Evolutionary conservation across 345 rosid genomes (phyloP).

Genomic region (Eucalyptus rudis): DNA sequence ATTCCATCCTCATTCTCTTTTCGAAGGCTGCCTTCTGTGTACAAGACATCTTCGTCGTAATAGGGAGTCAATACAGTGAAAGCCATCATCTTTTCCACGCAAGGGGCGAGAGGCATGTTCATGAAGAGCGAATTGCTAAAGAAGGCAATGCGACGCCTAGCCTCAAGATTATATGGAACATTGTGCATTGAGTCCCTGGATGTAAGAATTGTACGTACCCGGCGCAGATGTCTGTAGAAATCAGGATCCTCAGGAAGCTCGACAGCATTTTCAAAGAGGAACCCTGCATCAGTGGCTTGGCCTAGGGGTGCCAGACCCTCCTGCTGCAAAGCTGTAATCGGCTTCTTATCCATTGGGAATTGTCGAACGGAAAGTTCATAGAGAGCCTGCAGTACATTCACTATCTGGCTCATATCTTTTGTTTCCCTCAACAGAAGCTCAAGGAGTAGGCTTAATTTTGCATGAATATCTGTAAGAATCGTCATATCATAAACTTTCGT

Average conservation of each 20-base stretch:
- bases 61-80: constrained; percentile 89
- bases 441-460: constrained; percentile 44
- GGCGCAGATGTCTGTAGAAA: constrained; percentile 61
- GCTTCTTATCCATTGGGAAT: constrained; percentile 31
- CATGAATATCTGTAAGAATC: constrained; percentile 39
- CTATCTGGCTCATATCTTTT: constrained; percentile 41
- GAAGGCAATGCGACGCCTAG: constrained; percentile 81
- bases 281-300: constrained; percentile 28
- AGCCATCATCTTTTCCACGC: constrained; percentile 91
- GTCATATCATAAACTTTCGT: constrained; percentile 27
- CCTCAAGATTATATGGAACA: constrained; percentile 76
- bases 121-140: constrained; percentile 90
- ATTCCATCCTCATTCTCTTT: constrained; percentile 84
- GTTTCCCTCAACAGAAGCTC: constrained; percentile 44
- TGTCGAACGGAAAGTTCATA: constrained; percentile 60
- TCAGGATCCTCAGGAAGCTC: constrained; percentile 52
- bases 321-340: constrained; percentile 18
- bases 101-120: constrained; percentile 88
- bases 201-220: constrained; percentile 62
- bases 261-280: constrained; percentile 70
- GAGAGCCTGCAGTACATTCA: constrained; percentile 69
- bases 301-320: constrained; percentile 48
- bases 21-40: constrained; percentile 51
- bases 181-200: constrained; percentile 76
- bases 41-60: constrained; percentile 79